Conservation (phyloP, 2,329 filamentous ascomycete genomes). For the Arthroderma sp. region DNA sequence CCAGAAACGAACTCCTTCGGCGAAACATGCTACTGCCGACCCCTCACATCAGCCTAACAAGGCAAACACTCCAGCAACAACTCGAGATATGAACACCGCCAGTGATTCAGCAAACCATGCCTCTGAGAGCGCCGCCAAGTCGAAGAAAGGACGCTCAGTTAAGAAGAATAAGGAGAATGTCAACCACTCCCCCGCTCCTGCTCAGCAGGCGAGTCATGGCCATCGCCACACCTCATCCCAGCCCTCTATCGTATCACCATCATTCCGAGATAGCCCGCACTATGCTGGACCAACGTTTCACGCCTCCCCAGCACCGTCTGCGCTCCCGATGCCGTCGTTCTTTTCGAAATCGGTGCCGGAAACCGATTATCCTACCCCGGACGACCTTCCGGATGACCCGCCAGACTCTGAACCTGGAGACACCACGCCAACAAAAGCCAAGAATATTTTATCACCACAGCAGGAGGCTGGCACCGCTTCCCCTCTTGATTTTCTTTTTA, state of each 20-base stretch:
- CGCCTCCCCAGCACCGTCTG: constrained; percentile 80
- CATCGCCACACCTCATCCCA: constrained; percentile 27
- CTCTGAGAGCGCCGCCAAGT: constrained; percentile 22
- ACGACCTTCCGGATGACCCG: constrained; percentile 32
- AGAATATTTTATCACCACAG: constrained; percentile 22
- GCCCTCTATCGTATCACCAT: constrained; percentile 34
- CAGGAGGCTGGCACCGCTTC: constrained; percentile 43
- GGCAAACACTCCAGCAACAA: constrained; percentile 19
- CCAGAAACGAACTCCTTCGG: constrained; percentile 27
- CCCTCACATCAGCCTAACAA: constrained; percentile 23
- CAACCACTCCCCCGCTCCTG: not conserved
- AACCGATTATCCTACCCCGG: constrained; percentile 33
- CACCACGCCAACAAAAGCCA: constrained; percentile 36
- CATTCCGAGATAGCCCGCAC: constrained; percentile 28
- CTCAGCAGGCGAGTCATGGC: not conserved
- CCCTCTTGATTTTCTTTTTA: constrained; percentile 82
- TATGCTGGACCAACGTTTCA: constrained; percentile 95
- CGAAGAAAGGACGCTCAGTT: constrained; percentile 26
- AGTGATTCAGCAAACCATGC: constrained; percentile 22
- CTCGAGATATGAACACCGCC: constrained; percentile 22
- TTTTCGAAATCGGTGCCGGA: constrained; percentile 63
- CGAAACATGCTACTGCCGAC: constrained; percentile 15
- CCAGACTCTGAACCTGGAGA: constrained; percentile 27
- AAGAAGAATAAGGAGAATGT: constrained; percentile 26
- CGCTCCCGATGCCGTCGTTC: constrained; percentile 83